Evolutionary conservation across 805 yeast species (phyloP).

Genomic region (Pichia rugopelliculosa): DNA sequence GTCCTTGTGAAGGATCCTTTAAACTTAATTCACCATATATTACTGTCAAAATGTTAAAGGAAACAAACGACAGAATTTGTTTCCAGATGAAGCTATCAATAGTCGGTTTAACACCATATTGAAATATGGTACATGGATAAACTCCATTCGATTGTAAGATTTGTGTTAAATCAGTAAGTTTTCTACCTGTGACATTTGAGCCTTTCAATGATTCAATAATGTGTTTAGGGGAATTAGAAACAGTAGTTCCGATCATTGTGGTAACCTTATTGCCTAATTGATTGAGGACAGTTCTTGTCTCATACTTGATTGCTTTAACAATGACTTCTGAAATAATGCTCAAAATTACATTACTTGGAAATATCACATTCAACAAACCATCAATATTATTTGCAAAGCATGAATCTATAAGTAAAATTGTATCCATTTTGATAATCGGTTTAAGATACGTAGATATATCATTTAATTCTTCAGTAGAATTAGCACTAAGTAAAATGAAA

Average conservation of each 20-base stretch:
- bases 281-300: conserved; percentile 11
- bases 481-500: conserved; percentile 18
- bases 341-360: conserved; percentile 14
- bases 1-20: conserved; percentile 1
- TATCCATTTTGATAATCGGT: conserved; percentile 11
- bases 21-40: conserved; percentile 17
- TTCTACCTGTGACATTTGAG: conserved; percentile 15
- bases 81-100: conserved; percentile 25
- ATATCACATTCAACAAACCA: conserved; percentile 4
- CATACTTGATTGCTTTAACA: conserved; percentile 13
- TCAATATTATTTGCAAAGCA: conserved; percentile 19
- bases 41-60: conserved; percentile 18
- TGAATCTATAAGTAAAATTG: conserved; percentile 25
- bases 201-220: conserved; percentile 15
- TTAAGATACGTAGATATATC: conserved; percentile 6
- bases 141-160: conserved; percentile 20
- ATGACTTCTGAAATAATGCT: conserved; percentile 23
- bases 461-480: conserved; percentile 7
- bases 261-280: conserved; percentile 20
- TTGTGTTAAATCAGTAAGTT: conserved; percentile 15
- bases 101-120: conserved; percentile 23
- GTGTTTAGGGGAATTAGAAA: neutral
- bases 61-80: conserved; percentile 20
- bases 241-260: conserved; percentile 22
- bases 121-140: conserved; percentile 20